Percentiles rank a stretch among this genome's conserved stretches.
Conservation (phyloP, 805 yeast species). For the Candida montana region DNA sequence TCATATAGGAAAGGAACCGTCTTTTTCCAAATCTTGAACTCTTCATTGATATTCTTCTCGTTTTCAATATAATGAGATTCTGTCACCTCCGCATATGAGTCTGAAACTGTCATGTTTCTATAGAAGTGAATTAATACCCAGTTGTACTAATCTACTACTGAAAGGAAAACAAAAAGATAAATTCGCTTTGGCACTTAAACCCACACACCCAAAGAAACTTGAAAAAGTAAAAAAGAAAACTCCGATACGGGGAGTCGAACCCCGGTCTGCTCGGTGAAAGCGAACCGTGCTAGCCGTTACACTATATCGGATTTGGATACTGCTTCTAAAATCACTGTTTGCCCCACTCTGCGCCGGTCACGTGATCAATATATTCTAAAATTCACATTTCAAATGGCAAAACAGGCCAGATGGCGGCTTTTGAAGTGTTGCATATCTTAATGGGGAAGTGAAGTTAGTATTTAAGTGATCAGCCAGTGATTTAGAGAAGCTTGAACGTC, state of each 20-base stretch:
- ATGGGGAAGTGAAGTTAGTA: too few species aligned
- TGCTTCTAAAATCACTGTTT: neutral
- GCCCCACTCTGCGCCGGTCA: neutral
- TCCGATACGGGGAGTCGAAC: conserved; percentile 88
- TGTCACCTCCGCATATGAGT: conserved; percentile 2
- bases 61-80: conserved; percentile 42
- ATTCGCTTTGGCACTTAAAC: neutral
- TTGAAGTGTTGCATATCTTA: too few species aligned
- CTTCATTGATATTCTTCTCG: conserved; percentile 68
- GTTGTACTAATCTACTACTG: too few species aligned
- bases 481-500: too few species aligned
- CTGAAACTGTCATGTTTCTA: conserved; percentile 5
- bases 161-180: neutral
- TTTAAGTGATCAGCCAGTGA: too few species aligned
- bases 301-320: conserved; percentile 54
- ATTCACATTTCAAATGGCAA: too few species aligned
- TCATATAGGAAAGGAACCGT: conserved; percentile 75
- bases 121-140: too few species aligned
- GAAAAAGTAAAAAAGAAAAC: conserved; percentile 21
- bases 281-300: conserved; percentile 83
- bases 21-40: conserved; percentile 78
- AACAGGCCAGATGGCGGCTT: too few species aligned
- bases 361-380: too few species aligned
- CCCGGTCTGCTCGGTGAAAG: conserved; percentile 83
- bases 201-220: neutral